A percentile compares a stretch with the other conserved stretches of the same genome.
Evolutionary conservation across 2,329 filamentous ascomycete genomes (phyloP).

Genomic region (Coniella vitis): DNA sequence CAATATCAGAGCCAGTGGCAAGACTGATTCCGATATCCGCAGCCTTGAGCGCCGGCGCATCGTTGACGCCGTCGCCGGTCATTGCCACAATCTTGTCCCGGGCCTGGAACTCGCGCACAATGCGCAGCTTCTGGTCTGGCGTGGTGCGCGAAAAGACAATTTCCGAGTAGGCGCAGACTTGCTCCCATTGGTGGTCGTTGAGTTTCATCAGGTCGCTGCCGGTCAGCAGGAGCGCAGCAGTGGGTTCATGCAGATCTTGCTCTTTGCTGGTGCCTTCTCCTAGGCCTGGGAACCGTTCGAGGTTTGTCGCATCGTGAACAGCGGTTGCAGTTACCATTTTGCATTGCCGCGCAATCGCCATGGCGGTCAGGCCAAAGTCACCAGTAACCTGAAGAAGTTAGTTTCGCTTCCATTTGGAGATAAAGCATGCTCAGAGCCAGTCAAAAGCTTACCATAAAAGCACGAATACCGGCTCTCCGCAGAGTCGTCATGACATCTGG

Average conservation of each 20-base stretch:
- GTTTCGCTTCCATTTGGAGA: no score
- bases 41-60: conserved; percentile 71
- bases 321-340: conserved; percentile 55
- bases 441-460: conserved; percentile 54
- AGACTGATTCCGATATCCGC: conserved; percentile 81
- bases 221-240: conserved; percentile 53
- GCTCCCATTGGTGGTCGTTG: conserved; percentile 62
- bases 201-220: conserved; percentile 60
- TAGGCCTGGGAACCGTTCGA: conserved; percentile 25
- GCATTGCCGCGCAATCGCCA: conserved; percentile 65
- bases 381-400: conserved; percentile 50
- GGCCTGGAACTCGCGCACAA: conserved; percentile 67
- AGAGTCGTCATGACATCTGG: conserved; percentile 59
- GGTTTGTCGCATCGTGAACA: conserved; percentile 47
- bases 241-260: conserved; percentile 21
- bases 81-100: conserved; percentile 66
- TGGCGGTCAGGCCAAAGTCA: conserved; percentile 68
- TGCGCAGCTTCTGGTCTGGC: conserved; percentile 71
- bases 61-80: conserved; percentile 84
- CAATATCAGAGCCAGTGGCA: conserved; percentile 74
- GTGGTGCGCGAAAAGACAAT: conserved; percentile 73
- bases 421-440: no score
- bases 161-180: conserved; percentile 54
- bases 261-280: conserved; percentile 13
- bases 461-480: conserved; percentile 63